These are phyloP conservation scores for Sporothrix inflata DNA, from an alignment of 2,329 filamentous ascomycete species.

Conservation along the genomic window DNA sequence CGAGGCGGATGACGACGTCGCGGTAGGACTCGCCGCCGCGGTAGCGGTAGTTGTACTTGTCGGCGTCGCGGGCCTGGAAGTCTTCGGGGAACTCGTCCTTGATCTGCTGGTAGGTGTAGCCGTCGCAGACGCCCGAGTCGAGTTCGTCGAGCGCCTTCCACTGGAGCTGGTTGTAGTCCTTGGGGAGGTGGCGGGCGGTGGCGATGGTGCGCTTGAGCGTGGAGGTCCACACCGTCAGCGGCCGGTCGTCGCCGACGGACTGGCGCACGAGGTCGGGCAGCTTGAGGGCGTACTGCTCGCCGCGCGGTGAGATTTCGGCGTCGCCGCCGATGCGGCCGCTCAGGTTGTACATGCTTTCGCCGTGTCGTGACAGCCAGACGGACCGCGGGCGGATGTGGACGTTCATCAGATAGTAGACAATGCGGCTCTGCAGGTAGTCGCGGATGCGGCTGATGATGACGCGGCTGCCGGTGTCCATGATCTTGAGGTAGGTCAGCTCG, in stretches of 20 bases:
- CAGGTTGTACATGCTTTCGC: constrained; percentile 91
- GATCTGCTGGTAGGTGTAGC: constrained; percentile 94
- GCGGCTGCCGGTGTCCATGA: constrained; percentile 93
- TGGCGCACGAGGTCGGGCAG: constrained; percentile 82
- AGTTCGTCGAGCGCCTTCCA: constrained; percentile 99
- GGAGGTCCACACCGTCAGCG: constrained; percentile 65
- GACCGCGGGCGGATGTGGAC: constrained; percentile 95
- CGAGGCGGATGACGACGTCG: constrained; percentile 94
- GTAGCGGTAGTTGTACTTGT: constrained; percentile 99
- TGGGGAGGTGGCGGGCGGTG: constrained; percentile 80
- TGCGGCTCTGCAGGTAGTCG: constrained; percentile 92
- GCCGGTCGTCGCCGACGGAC: constrained; percentile 73
- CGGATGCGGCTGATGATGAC: constrained; percentile 98
- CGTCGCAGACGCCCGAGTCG: constrained; percentile 94
- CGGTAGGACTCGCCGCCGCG: constrained; percentile 93
- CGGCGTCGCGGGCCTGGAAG: constrained; percentile 91
- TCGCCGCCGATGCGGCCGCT: constrained; percentile 92
- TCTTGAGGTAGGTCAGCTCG: constrained; percentile 91
- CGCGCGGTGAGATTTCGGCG: constrained; percentile 80
- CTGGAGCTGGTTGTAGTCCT: constrained; percentile 88
- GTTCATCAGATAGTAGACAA: constrained; percentile 99
- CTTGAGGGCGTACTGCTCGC: constrained; percentile 82
- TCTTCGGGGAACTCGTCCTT: constrained; percentile 90
- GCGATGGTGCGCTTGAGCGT: constrained; percentile 82
- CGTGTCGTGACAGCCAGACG: constrained; percentile 97